Evolutionary conservation across 2,329 filamentous ascomycete species (phyloP), one percentile per base, ranked within the genome.

Genomic region (Mycosphaerelloides madeirae): DNA sequence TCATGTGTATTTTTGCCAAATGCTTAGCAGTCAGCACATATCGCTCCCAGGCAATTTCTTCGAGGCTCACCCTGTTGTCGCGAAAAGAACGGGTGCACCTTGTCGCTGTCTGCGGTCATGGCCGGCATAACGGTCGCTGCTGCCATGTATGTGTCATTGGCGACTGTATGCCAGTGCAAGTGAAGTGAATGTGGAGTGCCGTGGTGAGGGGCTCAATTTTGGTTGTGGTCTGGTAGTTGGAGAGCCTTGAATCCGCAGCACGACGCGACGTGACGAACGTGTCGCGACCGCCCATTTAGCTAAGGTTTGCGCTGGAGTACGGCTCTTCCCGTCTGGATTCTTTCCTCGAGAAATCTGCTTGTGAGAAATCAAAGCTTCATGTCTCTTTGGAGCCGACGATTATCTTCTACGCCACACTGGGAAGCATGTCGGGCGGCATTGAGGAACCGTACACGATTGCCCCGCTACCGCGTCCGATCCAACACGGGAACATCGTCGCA

Each of bases 391-490:
- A 39, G 16, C n/a, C 9, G 6, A n/a, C n/a, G n/a, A 31, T 20
- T 25, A 20, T 31, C 31, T 13, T 38, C 3, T n/a, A n/a, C n/a
- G 20, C 6, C 9, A 29, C 19, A 31, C 12, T 6, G 22, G 18
- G 46, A 45, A 46, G 29, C 29, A 56, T 56, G 53, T 53, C 53
- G 41, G 49, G 48, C 32, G 49, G 49, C 6, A 60, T 66, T 31
- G 63, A 65, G 52, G 53, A 60, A 43, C 62, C 63, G 11, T 63
- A 70, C 41, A 68, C 65, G 12, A 57, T 75, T 48, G 68, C 69
- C 11, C 63, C 68, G 15, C 60, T 75, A 39, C 65, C 71, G 18
- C 66, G 64, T 48, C 70, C 72, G 2, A 61, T 73, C 19, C 57
- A 60, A 25, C 57, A 65, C 43, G 71, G 71, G 34, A 65, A 60